Conservation (phyloP, 805 yeast species). For the Wickerhamiella kurtzmanii region DNA sequence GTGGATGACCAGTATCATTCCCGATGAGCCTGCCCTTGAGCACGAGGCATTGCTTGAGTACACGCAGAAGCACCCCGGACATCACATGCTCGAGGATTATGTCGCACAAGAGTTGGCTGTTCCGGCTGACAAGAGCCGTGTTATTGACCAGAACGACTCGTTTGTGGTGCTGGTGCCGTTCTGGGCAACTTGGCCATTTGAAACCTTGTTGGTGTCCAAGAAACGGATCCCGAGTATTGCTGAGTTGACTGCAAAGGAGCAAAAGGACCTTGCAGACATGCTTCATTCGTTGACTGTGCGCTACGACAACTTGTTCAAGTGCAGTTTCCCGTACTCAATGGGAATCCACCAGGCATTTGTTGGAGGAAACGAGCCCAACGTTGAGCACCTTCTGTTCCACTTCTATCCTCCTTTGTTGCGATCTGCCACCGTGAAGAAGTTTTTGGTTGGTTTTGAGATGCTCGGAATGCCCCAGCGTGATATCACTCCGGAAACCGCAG, state of each 20-base stretch:
- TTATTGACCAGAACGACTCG: conserved; percentile 46
- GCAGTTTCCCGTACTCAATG: conserved; percentile 70
- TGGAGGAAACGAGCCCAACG: conserved; percentile 26
- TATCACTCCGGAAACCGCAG: conserved; percentile 55
- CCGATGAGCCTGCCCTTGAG: conserved; percentile 54
- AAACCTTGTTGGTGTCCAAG: conserved; percentile 50
- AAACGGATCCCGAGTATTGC: conserved; percentile 37
- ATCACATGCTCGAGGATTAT: conserved; percentile 50
- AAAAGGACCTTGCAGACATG: conserved; percentile 41
- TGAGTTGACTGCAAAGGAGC: conserved; percentile 30
- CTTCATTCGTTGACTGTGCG: conserved; percentile 42
- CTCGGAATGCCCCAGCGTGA: conserved; percentile 52
- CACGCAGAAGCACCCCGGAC: conserved; percentile 25
- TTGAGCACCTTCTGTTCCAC: conserved; percentile 54
- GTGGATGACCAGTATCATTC: conserved; percentile 55
- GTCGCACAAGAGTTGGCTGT: conserved; percentile 37
- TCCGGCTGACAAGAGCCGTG: conserved; percentile 24
- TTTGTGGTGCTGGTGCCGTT: conserved; percentile 61
- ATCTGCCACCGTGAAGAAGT: conserved; percentile 61
- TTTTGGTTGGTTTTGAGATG: conserved; percentile 59
- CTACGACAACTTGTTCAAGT: conserved; percentile 57
- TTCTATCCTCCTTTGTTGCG: conserved; percentile 67
- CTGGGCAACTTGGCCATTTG: conserved; percentile 80
- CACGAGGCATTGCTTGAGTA: conserved; percentile 39
- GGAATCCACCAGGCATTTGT: conserved; percentile 64